These are phyloP conservation scores for Vitis amurensis DNA, from an alignment of 164 flowering plant genomes.

Conservation along the genomic window DNA sequence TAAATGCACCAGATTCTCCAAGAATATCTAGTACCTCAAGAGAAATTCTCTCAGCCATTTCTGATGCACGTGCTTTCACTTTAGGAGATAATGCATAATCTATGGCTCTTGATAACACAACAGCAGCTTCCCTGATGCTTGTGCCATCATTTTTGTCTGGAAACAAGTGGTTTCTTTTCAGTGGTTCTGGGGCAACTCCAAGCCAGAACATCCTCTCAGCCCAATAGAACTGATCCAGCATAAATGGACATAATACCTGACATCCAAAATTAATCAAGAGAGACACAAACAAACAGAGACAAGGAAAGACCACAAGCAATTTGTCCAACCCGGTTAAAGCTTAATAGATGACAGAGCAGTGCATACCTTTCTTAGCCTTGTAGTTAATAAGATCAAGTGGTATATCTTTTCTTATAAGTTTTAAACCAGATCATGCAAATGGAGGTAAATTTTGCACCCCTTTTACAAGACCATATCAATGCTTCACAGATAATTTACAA, in stretches of 20 bases:
- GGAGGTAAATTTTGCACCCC: neutral
- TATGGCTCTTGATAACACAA: conserved; percentile 48
- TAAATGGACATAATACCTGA: conserved; percentile 88
- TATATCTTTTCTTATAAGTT: no score
- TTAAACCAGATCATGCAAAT: neutral
- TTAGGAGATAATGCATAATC: conserved; percentile 47
- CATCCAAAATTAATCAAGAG: conserved; percentile 6
- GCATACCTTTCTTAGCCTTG: no score
- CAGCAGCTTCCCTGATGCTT: conserved; percentile 54
- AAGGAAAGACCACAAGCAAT: no score
- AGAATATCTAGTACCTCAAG: conserved; percentile 52
- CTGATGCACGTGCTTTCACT: conserved; percentile 54
- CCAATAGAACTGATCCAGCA: conserved; percentile 96
- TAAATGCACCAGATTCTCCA: neutral
- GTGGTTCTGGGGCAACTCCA: conserved; percentile 88
- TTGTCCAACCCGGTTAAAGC: no score
- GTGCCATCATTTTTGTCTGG: conserved; percentile 52
- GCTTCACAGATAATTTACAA: neutral
- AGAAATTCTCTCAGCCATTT: conserved; percentile 59
- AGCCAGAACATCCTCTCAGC: conserved; percentile 97
- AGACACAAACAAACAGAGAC: neutral
- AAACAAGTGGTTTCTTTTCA: conserved; percentile 53
- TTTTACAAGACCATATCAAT: neutral
- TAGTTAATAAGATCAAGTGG: no score
- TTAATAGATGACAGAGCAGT: no score